phyloP scores from a whole-genome alignment of 805 yeast species.

The Metschnikowia amazonensis region DNA sequence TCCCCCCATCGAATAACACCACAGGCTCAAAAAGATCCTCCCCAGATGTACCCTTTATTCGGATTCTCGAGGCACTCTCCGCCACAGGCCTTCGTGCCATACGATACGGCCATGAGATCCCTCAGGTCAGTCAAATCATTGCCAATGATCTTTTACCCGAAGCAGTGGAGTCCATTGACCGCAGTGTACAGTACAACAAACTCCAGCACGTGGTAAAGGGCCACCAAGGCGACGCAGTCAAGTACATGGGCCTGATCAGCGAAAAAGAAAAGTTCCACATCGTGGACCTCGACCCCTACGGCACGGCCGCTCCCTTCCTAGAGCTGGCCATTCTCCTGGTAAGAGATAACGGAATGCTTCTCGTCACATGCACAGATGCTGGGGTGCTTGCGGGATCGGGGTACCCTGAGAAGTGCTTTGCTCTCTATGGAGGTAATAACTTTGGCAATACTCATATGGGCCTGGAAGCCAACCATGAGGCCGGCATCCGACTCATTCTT shows the following conservation, averaged over 20 bases:
- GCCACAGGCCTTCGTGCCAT: conserved; percentile 96
- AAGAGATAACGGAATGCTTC: conserved; percentile 77
- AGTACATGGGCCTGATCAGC: conserved; percentile 56
- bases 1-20: no score
- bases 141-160: conserved; percentile 88
- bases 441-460: conserved; percentile 52
- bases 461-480: conserved; percentile 83
- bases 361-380: conserved; percentile 94
- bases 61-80: conserved; percentile 82
- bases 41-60: conserved; percentile 27
- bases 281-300: conserved; percentile 95
- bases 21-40: not conserved
- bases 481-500: conserved; percentile 82
- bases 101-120: conserved; percentile 89
- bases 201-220: conserved; percentile 56
- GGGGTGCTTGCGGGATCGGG: conserved; percentile 95
- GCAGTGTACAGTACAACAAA: conserved; percentile 67
- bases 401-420: conserved; percentile 95
- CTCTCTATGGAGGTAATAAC: conserved; percentile 90
- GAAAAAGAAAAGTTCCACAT: conserved; percentile 62
- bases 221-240: conserved; percentile 88
- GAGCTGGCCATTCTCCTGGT: conserved; percentile 86
- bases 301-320: conserved; percentile 93
- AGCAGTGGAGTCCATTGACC: conserved; percentile 77
- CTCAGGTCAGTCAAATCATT: conserved; percentile 62